Percentiles rank a stretch among this genome's conserved stretches.
phyloP scores from a whole-genome alignment of 176 grass and related monocot species.

The Oryza glumipatula region DNA sequence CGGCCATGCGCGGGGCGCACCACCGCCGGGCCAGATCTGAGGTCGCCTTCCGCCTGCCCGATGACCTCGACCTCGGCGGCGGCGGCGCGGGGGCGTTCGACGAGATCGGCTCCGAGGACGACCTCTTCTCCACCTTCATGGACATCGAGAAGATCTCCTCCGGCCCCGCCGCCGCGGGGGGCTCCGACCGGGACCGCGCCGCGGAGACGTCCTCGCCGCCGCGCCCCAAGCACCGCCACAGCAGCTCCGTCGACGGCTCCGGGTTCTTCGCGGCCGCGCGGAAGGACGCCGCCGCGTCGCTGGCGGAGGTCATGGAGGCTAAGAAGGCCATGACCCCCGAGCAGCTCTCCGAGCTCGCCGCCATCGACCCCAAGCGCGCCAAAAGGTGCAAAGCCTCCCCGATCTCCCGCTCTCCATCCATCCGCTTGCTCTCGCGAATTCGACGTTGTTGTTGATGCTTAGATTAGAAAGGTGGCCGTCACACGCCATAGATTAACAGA shows the following conservation, averaged over 20 bases:
- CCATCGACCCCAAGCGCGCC: conserved; percentile 92
- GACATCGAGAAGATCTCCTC: conserved; percentile 93
- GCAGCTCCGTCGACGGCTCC: conserved; percentile 88
- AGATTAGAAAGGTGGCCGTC: neutral
- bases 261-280: conserved; percentile 55
- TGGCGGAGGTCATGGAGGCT: conserved; percentile 81
- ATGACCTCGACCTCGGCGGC: conserved; percentile 70
- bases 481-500: neutral
- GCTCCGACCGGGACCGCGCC: conserved; percentile 55
- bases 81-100: conserved; percentile 60
- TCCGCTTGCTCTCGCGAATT: neutral
- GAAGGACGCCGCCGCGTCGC: conserved; percentile 50
- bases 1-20: conserved; percentile 58
- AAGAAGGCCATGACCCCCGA: conserved; percentile 97
- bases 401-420: neutral
- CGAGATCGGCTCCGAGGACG: conserved; percentile 96
- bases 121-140: conserved; percentile 98
- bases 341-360: conserved; percentile 81
- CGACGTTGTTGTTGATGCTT: neutral
- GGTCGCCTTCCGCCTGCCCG: conserved; percentile 78
- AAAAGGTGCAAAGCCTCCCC: conserved; percentile 61
- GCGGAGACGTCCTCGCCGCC: conserved; percentile 61
- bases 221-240: conserved; percentile 87
- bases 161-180: conserved; percentile 49
- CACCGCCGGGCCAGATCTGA: conserved; percentile 99